Base-by-base conservation (phyloP, 1,139 yeast genomes). In the Neolecta irregularis region DNA sequence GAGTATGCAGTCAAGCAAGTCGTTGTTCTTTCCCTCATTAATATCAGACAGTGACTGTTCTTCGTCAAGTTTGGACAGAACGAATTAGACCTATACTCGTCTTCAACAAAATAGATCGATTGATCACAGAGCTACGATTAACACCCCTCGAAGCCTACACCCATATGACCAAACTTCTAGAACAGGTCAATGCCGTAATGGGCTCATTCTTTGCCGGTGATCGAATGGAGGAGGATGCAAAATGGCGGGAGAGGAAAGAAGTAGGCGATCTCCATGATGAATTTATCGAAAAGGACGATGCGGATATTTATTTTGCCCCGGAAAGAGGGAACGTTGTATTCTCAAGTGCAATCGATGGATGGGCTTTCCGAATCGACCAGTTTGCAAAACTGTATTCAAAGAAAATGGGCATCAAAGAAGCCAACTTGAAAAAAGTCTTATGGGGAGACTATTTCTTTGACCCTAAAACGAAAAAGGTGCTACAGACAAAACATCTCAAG, bases 401-500 rank as follows among this genome's bases (percentile, higher is more conserved):
- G 26, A 83, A 81, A 49, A 61, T 88, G 24, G 95, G 94, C 0
- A 77, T 88, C 46, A 78, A 81, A 43, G 73, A 83, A 42, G 69
- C 70, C 23, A 81, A 72, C 39, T 64, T 91, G 32, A 73, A 77
- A 42, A 79, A 79, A 49, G 83, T 88, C n/a, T 61, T 91, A 3
- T 91, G 98, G 98, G 98, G 98, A 21, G 94, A 88, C 50, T 88
- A 60, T 53, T 81, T 72, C 51, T 64, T 81, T 49, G 98, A 88
- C 51, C 77, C 92, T 54, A 88, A 85, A 54, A 74, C 85, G 15
- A 88, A 85, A 50, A 77, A 75, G 49, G 78, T 91, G 28, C 57
- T 77, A 18, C 15, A 69, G 68, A 11, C 72, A 69, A 44, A 68
- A 64, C 46, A 65, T 69, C 13, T 47, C 59, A 39, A 68, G 65